Base-by-base conservation (phyloP, 164 flowering plant species). In the Chimonanthus salicifolius region DNA sequence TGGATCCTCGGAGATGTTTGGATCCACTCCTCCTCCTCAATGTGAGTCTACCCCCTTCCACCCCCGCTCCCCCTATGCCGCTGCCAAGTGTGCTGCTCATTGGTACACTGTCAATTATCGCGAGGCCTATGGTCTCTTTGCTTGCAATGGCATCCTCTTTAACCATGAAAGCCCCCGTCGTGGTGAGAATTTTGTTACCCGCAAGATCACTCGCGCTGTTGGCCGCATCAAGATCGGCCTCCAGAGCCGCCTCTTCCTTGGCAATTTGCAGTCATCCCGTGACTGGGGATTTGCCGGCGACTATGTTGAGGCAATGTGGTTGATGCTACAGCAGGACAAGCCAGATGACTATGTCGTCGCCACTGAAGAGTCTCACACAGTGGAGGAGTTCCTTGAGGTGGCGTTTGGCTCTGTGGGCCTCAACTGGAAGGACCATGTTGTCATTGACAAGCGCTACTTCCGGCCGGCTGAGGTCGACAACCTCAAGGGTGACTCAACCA, bases 271-370 rank as follows among this genome's bases (percentile, higher is more conserved):
- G 80, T 97, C 97, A 0, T 85, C 92, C 9, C 82, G 97, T 76
- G 99, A 92, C 49, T 95, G 99, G 99, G 99, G 98, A 0, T 91
- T 95, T 68, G 98, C 97, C 0, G 98, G 98, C 47, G 98, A 93
- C 75, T 93, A 93, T 49, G 99, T 95, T 64, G 98, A 93, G 85
- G 99, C 98, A 16, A 95, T 95, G 99, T 95, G 99, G 98, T n/a
- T 95, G 88, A 93, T 95, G 99, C 85, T 95, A 71, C 98, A 95
- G 87, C 97, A 92, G 82, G 98, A 93, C 71, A 83, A 86, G 86
- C 88, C 98, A 0, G 98, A 92, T 67, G 98, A 95, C 68, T 91
- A 95, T 58, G 99, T 95, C 47, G 98, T 94, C 73, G 98, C 98
- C 20, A 94, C 99, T 2, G 98, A 94, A 85, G 99, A 94, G 70